Evolutionary conservation across 441 rosid genomes (phyloP).

Genomic region (Pelargonium fulgidum): DNA sequence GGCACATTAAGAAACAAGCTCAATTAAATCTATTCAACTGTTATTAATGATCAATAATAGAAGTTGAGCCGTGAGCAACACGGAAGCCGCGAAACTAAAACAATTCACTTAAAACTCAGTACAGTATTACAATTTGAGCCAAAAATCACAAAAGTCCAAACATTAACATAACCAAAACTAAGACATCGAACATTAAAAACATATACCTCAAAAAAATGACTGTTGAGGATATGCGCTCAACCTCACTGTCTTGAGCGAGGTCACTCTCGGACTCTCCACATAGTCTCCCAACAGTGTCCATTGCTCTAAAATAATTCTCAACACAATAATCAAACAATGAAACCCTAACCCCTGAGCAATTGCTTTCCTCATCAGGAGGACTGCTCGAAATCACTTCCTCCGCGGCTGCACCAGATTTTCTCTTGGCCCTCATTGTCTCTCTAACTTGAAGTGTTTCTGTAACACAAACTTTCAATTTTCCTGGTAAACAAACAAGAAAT

Average conservation of each 20-base stretch:
- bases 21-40: not conserved
- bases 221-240: constrained; percentile 42
- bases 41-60: not conserved
- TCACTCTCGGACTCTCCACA: constrained; percentile 45
- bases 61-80: not conserved
- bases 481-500: not conserved
- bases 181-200: not conserved
- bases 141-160: not conserved
- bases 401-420: not conserved
- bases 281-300: constrained; percentile 41
- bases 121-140: no score
- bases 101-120: not conserved
- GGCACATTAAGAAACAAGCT: not conserved
- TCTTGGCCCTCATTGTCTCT: not conserved
- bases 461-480: not conserved
- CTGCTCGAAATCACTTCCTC: not conserved
- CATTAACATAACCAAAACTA: not conserved
- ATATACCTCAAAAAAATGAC: constrained; percentile 57
- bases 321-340: constrained; percentile 55
- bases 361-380: not conserved
- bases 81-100: not conserved
- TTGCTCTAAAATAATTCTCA: constrained; percentile 54
- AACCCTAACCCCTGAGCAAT: constrained; percentile 30
- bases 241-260: constrained; percentile 27
- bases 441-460: not conserved